phyloP scores from a whole-genome alignment of 2,329 filamentous ascomycete species.

The Diplodia intermedia region DNA sequence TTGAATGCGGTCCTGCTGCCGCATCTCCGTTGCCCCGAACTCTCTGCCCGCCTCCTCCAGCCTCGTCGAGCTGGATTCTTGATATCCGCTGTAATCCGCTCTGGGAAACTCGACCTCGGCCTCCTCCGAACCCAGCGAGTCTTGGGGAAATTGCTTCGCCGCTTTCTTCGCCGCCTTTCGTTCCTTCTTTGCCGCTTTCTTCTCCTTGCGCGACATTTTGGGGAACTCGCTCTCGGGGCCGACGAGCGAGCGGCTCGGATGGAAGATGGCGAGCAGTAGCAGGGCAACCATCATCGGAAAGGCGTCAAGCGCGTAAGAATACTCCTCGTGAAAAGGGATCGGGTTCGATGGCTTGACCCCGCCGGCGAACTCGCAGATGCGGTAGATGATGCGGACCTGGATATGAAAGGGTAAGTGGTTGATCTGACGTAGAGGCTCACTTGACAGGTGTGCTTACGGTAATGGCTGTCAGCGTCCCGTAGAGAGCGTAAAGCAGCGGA shows the following conservation, averaged over 20 bases:
- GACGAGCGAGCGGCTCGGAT: conserved; percentile 40
- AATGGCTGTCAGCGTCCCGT: conserved; percentile 52
- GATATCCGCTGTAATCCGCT: background rate
- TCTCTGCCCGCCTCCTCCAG: background rate
- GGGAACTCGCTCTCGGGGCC: conserved; percentile 41
- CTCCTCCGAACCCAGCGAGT: background rate
- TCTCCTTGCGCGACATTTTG: conserved; percentile 37
- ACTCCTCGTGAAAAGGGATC: conserved; percentile 60
- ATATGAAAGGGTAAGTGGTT: background rate
- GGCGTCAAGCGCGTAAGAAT: conserved; percentile 61
- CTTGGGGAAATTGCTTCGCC: background rate
- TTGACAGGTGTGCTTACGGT: conserved; percentile 40
- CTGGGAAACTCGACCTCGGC: no score
- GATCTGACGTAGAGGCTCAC: no score
- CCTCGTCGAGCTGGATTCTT: background rate
- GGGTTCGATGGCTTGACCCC: conserved; percentile 54
- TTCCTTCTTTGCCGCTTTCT: conserved; percentile 34
- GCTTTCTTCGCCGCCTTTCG: conserved; percentile 34
- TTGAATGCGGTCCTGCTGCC: background rate
- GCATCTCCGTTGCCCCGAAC: background rate
- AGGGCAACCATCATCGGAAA: conserved; percentile 60
- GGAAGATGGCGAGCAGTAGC: conserved; percentile 38
- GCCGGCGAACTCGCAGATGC: conserved; percentile 62
- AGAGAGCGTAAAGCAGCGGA: conserved; percentile 49
- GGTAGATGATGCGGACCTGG: conserved; percentile 63